Evolutionary conservation across 176 grass and related monocot genomes (phyloP).

Genomic region (Thinopyrum elongatum): DNA sequence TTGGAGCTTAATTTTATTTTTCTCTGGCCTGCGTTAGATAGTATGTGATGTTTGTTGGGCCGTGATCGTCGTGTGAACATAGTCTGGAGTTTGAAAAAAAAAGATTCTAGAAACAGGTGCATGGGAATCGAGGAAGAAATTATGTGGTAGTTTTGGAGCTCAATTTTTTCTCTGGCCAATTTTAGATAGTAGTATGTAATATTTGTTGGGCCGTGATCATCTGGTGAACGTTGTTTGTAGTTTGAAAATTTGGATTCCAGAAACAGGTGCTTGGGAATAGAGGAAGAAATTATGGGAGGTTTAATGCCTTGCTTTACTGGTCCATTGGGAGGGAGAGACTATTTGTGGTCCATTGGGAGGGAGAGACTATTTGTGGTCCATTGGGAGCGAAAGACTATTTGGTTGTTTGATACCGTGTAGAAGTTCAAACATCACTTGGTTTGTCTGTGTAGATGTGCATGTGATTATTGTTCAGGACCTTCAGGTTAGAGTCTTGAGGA

Average conservation of each 20-base stretch:
- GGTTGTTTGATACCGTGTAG: background rate
- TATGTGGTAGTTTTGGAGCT: background rate
- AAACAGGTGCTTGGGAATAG: background rate
- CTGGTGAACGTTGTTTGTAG: background rate
- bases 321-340: background rate
- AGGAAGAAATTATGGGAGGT: background rate
- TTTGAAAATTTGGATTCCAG: background rate
- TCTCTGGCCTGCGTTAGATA: background rate
- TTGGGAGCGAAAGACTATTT: background rate
- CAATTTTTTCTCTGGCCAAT: background rate
- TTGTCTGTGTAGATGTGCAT: background rate
- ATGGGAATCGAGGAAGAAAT: background rate
- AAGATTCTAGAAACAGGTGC: background rate
- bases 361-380: background rate
- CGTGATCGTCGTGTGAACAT: background rate
- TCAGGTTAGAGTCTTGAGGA: background rate
- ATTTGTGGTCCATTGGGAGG: background rate
- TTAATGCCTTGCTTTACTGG: background rate
- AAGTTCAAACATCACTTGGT: background rate
- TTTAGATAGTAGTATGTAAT: background rate
- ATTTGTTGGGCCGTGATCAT: background rate
- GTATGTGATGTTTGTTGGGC: background rate
- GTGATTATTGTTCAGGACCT: background rate
- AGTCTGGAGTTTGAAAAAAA: background rate
- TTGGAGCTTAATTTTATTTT: background rate